Percentiles rank a stretch among this genome's conserved stretches.
Evolutionary conservation across 306 rosid genomes (phyloP).

Genomic region (Quercus parvula): DNA sequence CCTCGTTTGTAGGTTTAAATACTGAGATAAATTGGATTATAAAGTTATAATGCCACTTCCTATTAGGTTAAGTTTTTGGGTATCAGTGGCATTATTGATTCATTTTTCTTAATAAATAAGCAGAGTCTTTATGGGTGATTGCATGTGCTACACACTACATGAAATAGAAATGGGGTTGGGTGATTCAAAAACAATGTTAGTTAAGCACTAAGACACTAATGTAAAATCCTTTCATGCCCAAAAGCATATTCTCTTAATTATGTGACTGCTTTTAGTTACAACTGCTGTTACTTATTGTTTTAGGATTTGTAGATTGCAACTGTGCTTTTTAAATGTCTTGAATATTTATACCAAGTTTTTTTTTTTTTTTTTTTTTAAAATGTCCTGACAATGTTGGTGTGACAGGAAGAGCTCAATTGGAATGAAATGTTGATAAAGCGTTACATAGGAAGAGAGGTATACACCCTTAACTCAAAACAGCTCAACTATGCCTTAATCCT

Average conservation of each 20-base stretch:
- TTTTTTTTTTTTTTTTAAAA: background rate
- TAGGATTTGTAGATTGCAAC: background rate
- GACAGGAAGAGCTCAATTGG: slow-evolving; percentile 92
- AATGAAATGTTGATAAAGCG: slow-evolving; percentile 63
- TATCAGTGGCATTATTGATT: background rate
- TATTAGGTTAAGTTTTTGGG: background rate
- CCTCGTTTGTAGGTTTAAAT: background rate
- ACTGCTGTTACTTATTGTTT: background rate
- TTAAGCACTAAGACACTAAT: background rate
- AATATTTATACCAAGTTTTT: background rate
- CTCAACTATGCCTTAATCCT: background rate
- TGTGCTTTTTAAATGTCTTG: background rate
- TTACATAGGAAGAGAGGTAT: slow-evolving; percentile 86
- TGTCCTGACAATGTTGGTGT: slow-evolving; percentile 19
- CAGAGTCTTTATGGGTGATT: too few relatives aligned
- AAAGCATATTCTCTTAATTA: background rate
- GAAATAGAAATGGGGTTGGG: background rate
- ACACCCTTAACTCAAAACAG: background rate
- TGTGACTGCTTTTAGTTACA: background rate
- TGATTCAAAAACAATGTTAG: background rate
- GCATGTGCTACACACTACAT: background rate
- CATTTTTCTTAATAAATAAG: background rate
- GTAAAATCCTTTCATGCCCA: background rate
- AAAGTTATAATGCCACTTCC: background rate
- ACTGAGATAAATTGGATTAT: background rate